Conservation (phyloP, 305 asterid genomes). For the Solanum hybrid region DNA sequence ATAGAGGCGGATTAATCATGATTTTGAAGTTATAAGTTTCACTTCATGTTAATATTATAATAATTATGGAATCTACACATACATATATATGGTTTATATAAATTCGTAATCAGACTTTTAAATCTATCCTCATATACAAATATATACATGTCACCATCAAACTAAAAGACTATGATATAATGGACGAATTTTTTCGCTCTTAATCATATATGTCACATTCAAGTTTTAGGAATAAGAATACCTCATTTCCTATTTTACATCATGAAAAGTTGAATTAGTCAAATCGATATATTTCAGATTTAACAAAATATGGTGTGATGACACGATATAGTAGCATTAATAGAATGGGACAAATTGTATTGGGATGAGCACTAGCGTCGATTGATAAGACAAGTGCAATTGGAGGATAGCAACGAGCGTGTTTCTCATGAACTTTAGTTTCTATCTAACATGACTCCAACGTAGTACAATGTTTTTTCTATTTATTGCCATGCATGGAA, state of each 20-base stretch:
- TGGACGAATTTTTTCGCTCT: accelerated
- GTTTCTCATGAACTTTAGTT: background rate
- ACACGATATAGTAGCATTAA: background rate
- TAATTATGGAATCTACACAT: background rate
- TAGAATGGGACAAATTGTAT: background rate
- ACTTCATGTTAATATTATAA: background rate
- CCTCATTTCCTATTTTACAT: background rate
- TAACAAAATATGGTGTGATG: background rate
- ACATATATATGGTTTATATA: background rate
- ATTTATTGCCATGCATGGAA: background rate
- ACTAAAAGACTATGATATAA: background rate
- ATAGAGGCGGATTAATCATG: background rate
- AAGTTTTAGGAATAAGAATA: background rate
- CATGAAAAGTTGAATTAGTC: background rate
- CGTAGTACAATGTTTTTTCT: background rate
- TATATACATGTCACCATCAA: background rate
- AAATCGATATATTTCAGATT: background rate
- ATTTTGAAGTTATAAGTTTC: background rate
- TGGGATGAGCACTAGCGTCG: background rate
- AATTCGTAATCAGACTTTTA: background rate
- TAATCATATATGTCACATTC: background rate
- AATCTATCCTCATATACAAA: background rate
- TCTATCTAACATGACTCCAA: background rate
- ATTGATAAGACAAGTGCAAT: background rate
- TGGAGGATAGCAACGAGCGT: background rate